phyloP scores from a whole-genome alignment of 176 grass and related monocot genomes.

The Phragmites australis region DNA sequence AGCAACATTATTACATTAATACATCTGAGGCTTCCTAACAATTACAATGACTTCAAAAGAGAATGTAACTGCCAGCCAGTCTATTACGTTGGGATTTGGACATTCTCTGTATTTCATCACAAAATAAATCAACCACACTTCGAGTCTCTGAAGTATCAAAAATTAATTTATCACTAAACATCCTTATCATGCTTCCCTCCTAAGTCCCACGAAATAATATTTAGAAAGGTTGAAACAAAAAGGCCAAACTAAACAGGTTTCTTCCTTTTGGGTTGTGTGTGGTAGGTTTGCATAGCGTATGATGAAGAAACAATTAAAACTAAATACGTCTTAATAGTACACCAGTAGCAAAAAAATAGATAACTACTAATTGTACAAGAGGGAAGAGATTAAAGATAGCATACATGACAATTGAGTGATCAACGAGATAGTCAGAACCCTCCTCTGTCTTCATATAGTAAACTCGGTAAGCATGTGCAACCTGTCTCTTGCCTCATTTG shows the following conservation, averaged over 20 bases:
- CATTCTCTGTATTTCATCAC: neutral
- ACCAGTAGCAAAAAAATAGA: neutral
- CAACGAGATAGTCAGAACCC: slow-evolving; percentile 92
- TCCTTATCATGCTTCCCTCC: neutral
- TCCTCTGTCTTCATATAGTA: slow-evolving; percentile 96
- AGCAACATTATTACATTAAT: neutral
- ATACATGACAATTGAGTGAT: slow-evolving; percentile 98
- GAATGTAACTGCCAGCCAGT: neutral
- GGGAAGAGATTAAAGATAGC: neutral
- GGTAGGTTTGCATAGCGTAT: neutral
- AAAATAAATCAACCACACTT: neutral
- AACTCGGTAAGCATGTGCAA: slow-evolving; percentile 77
- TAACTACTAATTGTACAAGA: neutral
- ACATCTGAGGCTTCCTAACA: neutral
- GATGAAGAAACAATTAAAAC: neutral
- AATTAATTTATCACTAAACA: neutral
- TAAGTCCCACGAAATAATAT: neutral
- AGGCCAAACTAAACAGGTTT: neutral
- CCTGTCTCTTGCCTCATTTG: slow-evolving; percentile 67
- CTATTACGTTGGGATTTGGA: neutral
- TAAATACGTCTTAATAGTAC: neutral
- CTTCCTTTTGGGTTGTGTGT: neutral
- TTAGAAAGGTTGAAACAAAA: neutral
- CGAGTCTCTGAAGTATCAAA: neutral
- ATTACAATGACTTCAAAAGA: neutral